Base-by-base conservation (phyloP, 2,329 filamentous ascomycete species). In the Ilyonectria sp. region DNA sequence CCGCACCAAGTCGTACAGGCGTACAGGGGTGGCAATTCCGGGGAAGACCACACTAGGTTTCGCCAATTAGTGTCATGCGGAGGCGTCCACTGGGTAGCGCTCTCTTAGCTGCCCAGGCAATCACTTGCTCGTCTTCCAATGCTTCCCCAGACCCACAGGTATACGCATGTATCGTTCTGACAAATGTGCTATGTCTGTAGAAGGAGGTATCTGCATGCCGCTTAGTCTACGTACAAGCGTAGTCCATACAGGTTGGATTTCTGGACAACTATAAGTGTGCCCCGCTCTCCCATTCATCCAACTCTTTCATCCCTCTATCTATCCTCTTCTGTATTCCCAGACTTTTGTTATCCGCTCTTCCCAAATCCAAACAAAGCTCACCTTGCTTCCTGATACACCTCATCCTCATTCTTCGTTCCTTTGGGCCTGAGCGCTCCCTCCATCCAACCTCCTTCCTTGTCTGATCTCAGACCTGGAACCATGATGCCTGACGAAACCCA, bases 361-460 rank as follows among this genome's bases (percentile, higher is more conserved):
- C 17, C 4, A 44, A 44, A 44, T 44, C n/a, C 17, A n/a, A 44
- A 44, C 43, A 44, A 44, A 44, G 43, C 17, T 10, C 43, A 44
- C 17, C n/a, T n/a, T 44, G 43, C 43, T 44, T 44, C 43, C 9
- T 44, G 43, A 44, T 44, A 44, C n/a, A 44, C 21, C 43, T 44
- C 43, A 44, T 44, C 43, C 43, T 44, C 43, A 44, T 44, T 21
- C 43, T 44, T 44, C 43, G 43, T 44, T 44, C 17, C 43, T 44
- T 44, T 19, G 43, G 43, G 17, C 43, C 43, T 44, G 43, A 9
- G 43, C 43, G 21, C 43, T 44, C 43, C 43, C n/a, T 44, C 43
- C 43, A 44, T 21, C 2, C 43, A 44, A 44, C 43, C 21, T 10
- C 43, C 43, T n/a, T 43, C 43, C 43, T 44, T 44, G 43, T 44